phyloP scores from a whole-genome alignment of 164 flowering plant species.

The Saururus chinensis region DNA sequence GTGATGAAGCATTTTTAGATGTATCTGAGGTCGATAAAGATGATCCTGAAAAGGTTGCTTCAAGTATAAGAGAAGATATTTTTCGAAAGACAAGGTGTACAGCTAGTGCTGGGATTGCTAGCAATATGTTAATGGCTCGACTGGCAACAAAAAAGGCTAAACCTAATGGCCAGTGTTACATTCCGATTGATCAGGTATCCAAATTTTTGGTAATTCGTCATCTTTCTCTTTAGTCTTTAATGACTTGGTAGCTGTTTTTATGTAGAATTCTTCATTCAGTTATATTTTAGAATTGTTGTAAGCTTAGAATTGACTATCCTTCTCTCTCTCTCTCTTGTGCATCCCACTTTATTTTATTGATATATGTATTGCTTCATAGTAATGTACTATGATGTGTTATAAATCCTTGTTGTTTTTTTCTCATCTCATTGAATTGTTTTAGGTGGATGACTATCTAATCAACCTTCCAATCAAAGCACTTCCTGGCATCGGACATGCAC shows the following conservation, averaged over 20 bases:
- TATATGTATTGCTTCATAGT: no score
- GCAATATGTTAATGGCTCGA: slow-evolving; percentile 86
- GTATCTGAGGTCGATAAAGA: slow-evolving; percentile 35
- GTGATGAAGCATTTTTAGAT: slow-evolving; percentile 97
- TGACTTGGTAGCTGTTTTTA: background rate
- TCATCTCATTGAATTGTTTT: background rate
- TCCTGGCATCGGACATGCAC: slow-evolving; percentile 83
- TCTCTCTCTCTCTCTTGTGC: no score
- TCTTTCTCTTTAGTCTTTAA: background rate
- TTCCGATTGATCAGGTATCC: slow-evolving; percentile 56
- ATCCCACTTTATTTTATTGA: no score
- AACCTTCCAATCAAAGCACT: slow-evolving; percentile 74
- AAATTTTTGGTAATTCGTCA: background rate
- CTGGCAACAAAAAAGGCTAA: slow-evolving; percentile 87
- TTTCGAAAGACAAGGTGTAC: slow-evolving; percentile 76
- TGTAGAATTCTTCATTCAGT: no score
- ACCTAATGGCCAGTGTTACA: slow-evolving; percentile 80
- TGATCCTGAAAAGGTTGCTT: slow-evolving; percentile 63
- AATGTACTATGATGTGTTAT: no score
- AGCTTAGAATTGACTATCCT: no score
- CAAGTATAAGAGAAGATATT: slow-evolving; percentile 63
- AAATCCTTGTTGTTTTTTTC: no score
- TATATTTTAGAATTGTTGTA: no score
- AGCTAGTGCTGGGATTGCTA: slow-evolving; percentile 89
- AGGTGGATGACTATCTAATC: slow-evolving; percentile 66